These are phyloP conservation scores for Dendryphion nanum DNA, from an alignment of 2,329 filamentous ascomycete genomes.

Conservation along the genomic window DNA sequence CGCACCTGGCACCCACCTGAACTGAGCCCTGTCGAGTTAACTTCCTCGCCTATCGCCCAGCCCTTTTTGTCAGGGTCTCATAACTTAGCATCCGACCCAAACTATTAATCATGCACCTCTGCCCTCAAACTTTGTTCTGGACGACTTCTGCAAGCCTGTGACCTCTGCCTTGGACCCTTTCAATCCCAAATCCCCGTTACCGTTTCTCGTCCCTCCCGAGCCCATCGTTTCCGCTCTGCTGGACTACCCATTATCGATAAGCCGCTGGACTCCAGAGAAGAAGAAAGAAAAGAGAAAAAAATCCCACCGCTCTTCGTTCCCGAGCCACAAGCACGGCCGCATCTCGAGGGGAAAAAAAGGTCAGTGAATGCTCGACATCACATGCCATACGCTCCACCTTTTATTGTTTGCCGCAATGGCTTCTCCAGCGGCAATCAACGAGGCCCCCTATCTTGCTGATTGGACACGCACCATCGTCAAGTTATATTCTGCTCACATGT, in stretches of 20 bases:
- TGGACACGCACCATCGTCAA: constrained; percentile 12
- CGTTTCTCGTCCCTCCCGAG: no score
- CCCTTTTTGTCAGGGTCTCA: constrained; percentile 19
- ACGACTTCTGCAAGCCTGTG: constrained; percentile 3
- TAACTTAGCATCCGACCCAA: constrained; percentile 8
- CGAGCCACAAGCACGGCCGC: constrained; percentile 18
- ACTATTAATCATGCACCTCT: constrained; percentile 27
- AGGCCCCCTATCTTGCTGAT: constrained; percentile 15
- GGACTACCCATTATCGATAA: constrained; percentile 24
- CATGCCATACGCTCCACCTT: neutral
- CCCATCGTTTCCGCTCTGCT: neutral
- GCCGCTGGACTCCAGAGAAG: neutral
- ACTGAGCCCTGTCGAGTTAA: constrained; percentile 26
- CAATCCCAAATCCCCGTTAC: no score
- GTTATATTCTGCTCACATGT: constrained; percentile 26
- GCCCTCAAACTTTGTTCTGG: constrained; percentile 13
- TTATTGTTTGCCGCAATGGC: constrained; percentile 15
- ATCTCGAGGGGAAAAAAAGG: constrained; percentile 15
- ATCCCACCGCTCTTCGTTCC: constrained; percentile 6
- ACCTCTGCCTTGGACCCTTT: no score
- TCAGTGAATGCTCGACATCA: no score
- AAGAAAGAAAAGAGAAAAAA: constrained; percentile 3
- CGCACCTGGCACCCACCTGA: constrained; percentile 13
- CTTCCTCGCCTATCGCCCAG: constrained; percentile 16
- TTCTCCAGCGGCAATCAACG: constrained; percentile 9